These are phyloP conservation scores for Emericellopsis terricola DNA, from an alignment of 495 filamentous ascomycete species.

Conservation along the genomic window DNA sequence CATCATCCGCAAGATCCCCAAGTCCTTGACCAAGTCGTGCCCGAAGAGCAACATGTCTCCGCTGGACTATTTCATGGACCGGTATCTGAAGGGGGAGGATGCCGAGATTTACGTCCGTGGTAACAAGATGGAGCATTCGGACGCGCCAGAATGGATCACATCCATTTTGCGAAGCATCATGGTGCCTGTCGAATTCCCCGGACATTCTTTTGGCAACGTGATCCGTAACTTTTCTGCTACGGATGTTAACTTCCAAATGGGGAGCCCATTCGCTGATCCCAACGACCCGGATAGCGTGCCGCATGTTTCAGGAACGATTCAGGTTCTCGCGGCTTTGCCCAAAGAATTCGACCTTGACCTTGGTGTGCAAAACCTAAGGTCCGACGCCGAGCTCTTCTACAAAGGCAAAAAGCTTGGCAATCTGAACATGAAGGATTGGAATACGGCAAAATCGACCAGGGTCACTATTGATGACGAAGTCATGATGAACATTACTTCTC, in stretches of 20 bases:
- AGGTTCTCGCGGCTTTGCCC: conserved; percentile 58
- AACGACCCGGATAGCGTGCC: conserved; percentile 57
- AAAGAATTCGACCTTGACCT: conserved; percentile 72
- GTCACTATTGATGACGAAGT: conserved; percentile 33
- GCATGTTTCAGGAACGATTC: conserved; percentile 61
- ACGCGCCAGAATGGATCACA: conserved; percentile 63
- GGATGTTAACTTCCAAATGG: conserved; percentile 69
- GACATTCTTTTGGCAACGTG: conserved; percentile 57
- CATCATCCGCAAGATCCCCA: conserved; percentile 49
- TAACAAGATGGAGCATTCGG: conserved; percentile 39
- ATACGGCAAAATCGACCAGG: conserved; percentile 61
- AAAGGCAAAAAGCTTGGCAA: conserved; percentile 53
- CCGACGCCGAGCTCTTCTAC: conserved; percentile 65
- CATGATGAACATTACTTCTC: conserved; percentile 50
- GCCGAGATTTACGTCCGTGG: conserved; percentile 69
- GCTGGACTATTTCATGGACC: conserved; percentile 62
- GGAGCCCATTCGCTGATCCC: conserved; percentile 57
- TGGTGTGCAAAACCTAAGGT: conserved; percentile 54
- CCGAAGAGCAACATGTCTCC: conserved; percentile 62
- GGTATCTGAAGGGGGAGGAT: conserved; percentile 61
- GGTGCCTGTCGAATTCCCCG: conserved; percentile 69
- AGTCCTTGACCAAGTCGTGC: conserved; percentile 48
- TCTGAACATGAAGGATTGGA: conserved; percentile 65
- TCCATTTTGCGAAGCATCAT: conserved; percentile 67
- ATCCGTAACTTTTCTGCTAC: conserved; percentile 73